A percentile compares a stretch with the other conserved stretches of the same genome.
phyloP scores from a whole-genome alignment of 768 basidiomycete genomes.

The Rhodotorula sphaerocarpa region DNA sequence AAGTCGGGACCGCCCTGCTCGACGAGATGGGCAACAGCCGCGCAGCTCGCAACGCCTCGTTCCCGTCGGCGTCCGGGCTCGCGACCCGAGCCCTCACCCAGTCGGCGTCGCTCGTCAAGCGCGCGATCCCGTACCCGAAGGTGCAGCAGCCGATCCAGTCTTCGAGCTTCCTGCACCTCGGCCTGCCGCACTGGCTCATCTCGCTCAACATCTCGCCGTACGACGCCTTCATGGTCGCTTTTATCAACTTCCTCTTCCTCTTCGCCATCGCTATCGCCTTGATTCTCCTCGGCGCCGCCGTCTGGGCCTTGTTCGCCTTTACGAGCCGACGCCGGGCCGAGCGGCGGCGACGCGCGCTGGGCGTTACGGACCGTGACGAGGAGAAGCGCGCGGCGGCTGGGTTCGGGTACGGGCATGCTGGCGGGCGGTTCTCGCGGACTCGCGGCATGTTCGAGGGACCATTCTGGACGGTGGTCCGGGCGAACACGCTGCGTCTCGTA shows the following conservation, averaged over 20 bases:
- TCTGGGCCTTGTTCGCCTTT: conserved; percentile 41
- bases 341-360: neutral
- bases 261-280: conserved; percentile 51
- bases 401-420: too few species aligned
- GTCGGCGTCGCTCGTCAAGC: neutral
- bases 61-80: neutral
- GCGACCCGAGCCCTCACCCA: neutral
- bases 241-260: conserved; percentile 61
- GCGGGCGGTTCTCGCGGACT: neutral
- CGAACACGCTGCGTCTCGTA: conserved; percentile 15
- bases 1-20: conserved; percentile 5
- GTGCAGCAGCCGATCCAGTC: too few species aligned
- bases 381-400: neutral
- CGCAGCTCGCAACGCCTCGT: neutral
- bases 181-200: conserved; percentile 38
- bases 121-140: neutral
- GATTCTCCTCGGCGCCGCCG: conserved; percentile 46
- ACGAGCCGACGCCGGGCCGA: neutral
- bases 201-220: conserved; percentile 64
- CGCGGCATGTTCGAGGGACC: conserved; percentile 46
- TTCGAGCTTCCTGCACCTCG: conserved; percentile 26
- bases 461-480: conserved; percentile 44
- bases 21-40: neutral
- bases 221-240: conserved; percentile 81
- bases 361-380: neutral